A percentile compares a stretch with the other conserved stretches of the same genome.
phyloP scores from a whole-genome alignment of 2,329 filamentous ascomycete genomes.

The Fusarium sp. region DNA sequence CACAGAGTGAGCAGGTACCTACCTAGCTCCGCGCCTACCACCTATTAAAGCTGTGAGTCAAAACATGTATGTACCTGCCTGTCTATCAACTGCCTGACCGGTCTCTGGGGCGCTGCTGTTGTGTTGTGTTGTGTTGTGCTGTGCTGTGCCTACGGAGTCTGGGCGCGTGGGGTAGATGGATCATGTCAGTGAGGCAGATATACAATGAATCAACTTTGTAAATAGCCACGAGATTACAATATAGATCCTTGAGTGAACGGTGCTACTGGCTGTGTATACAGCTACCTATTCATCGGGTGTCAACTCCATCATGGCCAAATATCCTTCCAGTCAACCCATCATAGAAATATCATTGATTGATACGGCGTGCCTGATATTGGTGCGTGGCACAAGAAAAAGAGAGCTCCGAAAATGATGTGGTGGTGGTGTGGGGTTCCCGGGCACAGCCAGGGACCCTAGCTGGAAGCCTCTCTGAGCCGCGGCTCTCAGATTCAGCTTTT shows the following conservation, averaged over 20 bases:
- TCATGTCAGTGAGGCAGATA: too few species aligned
- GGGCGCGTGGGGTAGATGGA: not conserved
- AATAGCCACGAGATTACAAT: not conserved
- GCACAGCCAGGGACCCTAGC: constrained; percentile 10
- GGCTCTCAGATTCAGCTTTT: constrained; percentile 11
- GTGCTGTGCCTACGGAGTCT: not conserved
- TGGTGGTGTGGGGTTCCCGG: constrained; percentile 15
- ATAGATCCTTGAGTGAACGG: too few species aligned
- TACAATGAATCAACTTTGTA: not conserved
- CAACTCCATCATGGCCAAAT: too few species aligned
- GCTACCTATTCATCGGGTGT: too few species aligned
- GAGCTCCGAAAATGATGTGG: not conserved
- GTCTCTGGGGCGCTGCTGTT: not conserved
- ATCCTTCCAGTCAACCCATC: not conserved
- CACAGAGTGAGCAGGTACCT: constrained; percentile 1
- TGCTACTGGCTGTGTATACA: too few species aligned
- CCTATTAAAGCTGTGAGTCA: constrained; percentile 26
- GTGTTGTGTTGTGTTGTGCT: not conserved
- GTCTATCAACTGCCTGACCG: constrained; percentile 9
- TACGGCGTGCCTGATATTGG: constrained; percentile 16
- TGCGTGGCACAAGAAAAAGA: constrained; percentile 12
- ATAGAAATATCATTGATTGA: not conserved
- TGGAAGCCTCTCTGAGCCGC: constrained; percentile 9
- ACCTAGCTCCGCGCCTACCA: constrained; percentile 2
- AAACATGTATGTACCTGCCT: not conserved